Evolutionary conservation across 1,284 basidiomycete species (phyloP), one percentile per base, ranked within the genome.

Genomic region (Vanrija sp.): DNA sequence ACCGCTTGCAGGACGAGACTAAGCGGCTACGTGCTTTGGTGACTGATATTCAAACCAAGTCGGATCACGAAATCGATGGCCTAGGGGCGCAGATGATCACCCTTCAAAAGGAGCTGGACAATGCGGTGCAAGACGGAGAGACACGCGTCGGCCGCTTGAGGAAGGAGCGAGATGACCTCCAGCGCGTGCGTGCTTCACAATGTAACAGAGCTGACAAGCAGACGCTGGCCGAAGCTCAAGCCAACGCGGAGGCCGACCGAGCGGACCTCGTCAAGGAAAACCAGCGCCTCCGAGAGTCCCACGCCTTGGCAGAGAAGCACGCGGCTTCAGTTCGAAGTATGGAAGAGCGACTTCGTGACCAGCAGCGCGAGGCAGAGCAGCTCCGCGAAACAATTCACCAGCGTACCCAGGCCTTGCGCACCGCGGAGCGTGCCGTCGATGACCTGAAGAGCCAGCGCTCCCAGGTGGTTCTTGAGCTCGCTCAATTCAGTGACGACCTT

Each of bases 401-500:
- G 15, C 61, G 61, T 3, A 43, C 45, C 4, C 18, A 34, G 6
- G 56, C 60, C 25, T 53, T 69, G 7, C 38, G 56, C n/a, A 29
- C 47, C 1, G 55, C 66, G 12, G 61, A 73, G 47, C 28, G 45
- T 7, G 54, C 50, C 5, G 16, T 68, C 8, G 43, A 43, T 0
- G 34, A 47, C 3, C 49, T 68, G 40, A 44, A 61, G 23, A 52
- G 43, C 1, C 68, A 59, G 43, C 57, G 57, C 23, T n/a, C 29
- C 0, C 53, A 53, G 6, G 38, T 51, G 9, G 18, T 49, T 6
- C 15, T 23, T 26, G 73, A 77, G 19, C 62, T 77, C 0, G 42
- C 42, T 1, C 62, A 51, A 1, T 72, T 76, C 43, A 67, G 69
- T 44, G 49, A 43, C n/a, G 72, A 73, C 57, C 60, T 77, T 5